Percentiles rank a stretch among this genome's conserved stretches.
Evolutionary conservation across 371 early-diverging fungal genomes (phyloP).

Genomic region (Nematocida sp.): DNA sequence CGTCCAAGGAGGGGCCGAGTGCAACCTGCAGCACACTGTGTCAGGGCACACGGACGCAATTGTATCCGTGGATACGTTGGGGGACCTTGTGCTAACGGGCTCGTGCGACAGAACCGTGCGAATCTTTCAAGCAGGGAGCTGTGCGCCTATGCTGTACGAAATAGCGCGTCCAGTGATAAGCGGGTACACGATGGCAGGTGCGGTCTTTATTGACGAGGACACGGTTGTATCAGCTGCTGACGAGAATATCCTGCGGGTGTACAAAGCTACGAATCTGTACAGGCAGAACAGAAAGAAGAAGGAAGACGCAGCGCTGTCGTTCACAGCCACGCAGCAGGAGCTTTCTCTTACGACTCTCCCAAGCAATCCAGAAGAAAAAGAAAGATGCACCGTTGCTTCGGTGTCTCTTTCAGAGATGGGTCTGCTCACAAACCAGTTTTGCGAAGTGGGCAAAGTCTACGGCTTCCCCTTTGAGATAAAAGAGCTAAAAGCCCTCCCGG

Average conservation of each 20-base stretch:
- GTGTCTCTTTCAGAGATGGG: not conserved
- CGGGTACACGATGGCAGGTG: not conserved
- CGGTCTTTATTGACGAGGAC: not conserved
- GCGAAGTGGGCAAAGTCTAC: conserved; percentile 12
- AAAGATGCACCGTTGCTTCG: not conserved
- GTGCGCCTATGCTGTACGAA: not conserved
- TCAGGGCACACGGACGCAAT: conserved; percentile 2
- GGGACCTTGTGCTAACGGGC: not conserved
- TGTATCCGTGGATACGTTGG: not conserved
- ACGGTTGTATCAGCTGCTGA: not conserved
- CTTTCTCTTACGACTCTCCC: conserved; percentile 25
- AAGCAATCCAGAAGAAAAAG: not conserved
- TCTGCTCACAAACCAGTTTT: conserved; percentile 3
- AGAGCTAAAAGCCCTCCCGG: not conserved
- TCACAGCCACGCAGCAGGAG: conserved; percentile 25
- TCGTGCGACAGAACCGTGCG: conserved; percentile 5
- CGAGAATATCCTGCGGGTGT: conserved; percentile 21
- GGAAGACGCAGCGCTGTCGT: not conserved
- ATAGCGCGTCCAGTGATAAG: conserved; percentile 7
- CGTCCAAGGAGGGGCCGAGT: not conserved
- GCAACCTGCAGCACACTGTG: not conserved
- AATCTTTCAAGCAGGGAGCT: not conserved
- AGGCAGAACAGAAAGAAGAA: not conserved
- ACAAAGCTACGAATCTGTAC: conserved; percentile 1
- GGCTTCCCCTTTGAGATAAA: conserved; percentile 37